Conservation (phyloP, 1,284 basidiomycete species). For the Gomphus bonarii region DNA sequence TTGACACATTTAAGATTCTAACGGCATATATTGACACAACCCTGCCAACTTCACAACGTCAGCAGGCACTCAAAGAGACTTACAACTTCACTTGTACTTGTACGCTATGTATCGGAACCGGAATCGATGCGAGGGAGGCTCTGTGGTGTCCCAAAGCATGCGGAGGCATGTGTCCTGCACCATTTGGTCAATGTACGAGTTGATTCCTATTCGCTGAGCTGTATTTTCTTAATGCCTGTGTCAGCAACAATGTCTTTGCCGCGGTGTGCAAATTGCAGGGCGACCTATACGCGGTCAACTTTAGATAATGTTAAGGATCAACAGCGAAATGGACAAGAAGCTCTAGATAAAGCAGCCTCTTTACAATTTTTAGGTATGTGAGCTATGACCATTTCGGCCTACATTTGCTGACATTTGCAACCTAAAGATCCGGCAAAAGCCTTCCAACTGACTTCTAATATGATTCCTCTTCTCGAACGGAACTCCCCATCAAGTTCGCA, state of each 20-base stretch:
- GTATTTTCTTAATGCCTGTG: background rate
- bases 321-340: conserved; percentile 54
- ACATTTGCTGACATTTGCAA: background rate
- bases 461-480: conserved; percentile 50
- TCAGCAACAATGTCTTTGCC: conserved; percentile 18
- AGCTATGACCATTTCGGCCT: background rate
- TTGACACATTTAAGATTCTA: conserved; percentile 26
- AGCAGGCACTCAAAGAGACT: conserved; percentile 49
- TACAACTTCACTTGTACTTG: conserved; percentile 82
- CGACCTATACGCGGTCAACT: conserved; percentile 37
- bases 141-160: conserved; percentile 59
- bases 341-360: conserved; percentile 55
- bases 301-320: conserved; percentile 40
- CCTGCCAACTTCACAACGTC: conserved; percentile 48
- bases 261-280: conserved; percentile 51
- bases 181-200: conserved; percentile 38
- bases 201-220: background rate
- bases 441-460: conserved; percentile 48
- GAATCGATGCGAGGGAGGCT: conserved; percentile 57
- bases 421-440: conserved; percentile 44
- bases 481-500: conserved; percentile 52
- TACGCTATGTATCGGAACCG: conserved; percentile 34
- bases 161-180: conserved; percentile 42
- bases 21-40: conserved; percentile 85
- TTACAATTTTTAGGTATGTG: conserved; percentile 40